Percentiles rank a stretch among this genome's conserved stretches.
phyloP scores from a whole-genome alignment of 371 early-diverging fungal genomes.

The Coemansia sp. region DNA sequence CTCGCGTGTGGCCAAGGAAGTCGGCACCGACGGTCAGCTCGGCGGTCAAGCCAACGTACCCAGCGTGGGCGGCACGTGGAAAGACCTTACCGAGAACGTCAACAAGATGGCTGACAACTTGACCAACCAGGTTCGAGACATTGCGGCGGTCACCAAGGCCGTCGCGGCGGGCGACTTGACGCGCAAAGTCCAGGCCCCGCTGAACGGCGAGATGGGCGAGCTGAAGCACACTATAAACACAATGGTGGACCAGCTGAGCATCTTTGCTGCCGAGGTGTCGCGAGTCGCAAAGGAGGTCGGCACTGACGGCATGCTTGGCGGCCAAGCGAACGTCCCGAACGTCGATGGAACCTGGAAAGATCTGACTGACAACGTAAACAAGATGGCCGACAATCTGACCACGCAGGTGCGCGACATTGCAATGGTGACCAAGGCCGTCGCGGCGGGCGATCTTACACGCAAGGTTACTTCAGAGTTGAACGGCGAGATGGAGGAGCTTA shows the following conservation, averaged over 20 bases:
- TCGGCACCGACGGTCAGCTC: slow-evolving; percentile 47
- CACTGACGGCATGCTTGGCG: too few species aligned
- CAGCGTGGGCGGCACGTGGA: slow-evolving; percentile 63
- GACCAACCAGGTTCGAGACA: slow-evolving; percentile 57
- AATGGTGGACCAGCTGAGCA: too few species aligned
- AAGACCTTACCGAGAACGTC: slow-evolving; percentile 59
- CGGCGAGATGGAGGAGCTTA: slow-evolving; percentile 45
- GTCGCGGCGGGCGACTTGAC: slow-evolving; percentile 56
- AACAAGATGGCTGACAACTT: slow-evolving; percentile 58
- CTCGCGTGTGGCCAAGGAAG: slow-evolving; percentile 58
- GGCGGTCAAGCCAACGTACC: slow-evolving; percentile 34
- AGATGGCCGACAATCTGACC: too few species aligned
- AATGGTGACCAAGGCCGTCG: slow-evolving; percentile 50
- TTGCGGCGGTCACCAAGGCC: slow-evolving; percentile 43
- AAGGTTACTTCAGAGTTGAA: slow-evolving; percentile 55
- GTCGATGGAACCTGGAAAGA: too few species aligned
- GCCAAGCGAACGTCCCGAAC: too few species aligned
- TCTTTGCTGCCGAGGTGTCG: too few species aligned
- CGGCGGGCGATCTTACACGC: slow-evolving; percentile 54
- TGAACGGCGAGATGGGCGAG: too few species aligned
- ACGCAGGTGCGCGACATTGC: slow-evolving; percentile 55
- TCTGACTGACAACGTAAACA: too few species aligned
- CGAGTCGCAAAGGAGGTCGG: too few species aligned
- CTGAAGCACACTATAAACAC: too few species aligned
- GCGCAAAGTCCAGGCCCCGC: too few species aligned